Evolutionary conservation across 23 red algal genomes (phyloP), one percentile per base, ranked within the genome.

Genomic region (Gracilaria domingensis): DNA sequence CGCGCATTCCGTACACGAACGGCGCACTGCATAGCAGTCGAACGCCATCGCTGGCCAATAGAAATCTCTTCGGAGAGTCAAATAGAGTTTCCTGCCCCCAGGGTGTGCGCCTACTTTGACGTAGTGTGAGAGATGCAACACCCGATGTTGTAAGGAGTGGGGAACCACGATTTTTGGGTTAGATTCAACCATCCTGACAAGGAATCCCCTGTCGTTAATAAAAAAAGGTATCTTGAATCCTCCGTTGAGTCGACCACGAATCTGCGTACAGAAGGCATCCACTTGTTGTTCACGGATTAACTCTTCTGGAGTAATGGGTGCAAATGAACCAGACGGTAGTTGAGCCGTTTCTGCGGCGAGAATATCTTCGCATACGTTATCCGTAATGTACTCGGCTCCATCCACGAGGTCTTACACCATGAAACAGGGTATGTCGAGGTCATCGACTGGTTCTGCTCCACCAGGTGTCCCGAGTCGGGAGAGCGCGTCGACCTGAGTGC

Each of bases 141-240:
- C 62, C 57, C 57, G 55, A 6, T 12, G 12, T 29, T 25, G 80
- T 26, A 83, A 29, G 57, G 80, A 83, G 25, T 62, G 21, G 23
- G 80, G 57, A 45, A 83, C 80, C 62, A 83, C 57, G 23, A 83
- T 83, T 13, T 66, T 56, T 42, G 50, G 80, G 62, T 40, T 61
- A 47, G 35, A 51, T 47, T 83, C 57, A 23, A 42, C 80, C 28
- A 44, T 65, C 5, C 80, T 51, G 38, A 39, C 56, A 14, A 83
- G 57, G 21, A 64, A 83, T 61, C 80, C 49, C 1, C 6, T 40
- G 42, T 66, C 55, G 40, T 83, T 47, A 12, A 39, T 49, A 16
- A n/a, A 14, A 66, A 39, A 18, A 11, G 80, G 38, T 13, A 83
- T 1, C 6, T 24, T 1, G 17, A 25, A 51, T 24, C 80, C 34